These are phyloP conservation scores for Blastobotrys raffinosifermentans DNA, from an alignment of 1,139 yeast species.

Conservation along the genomic window DNA sequence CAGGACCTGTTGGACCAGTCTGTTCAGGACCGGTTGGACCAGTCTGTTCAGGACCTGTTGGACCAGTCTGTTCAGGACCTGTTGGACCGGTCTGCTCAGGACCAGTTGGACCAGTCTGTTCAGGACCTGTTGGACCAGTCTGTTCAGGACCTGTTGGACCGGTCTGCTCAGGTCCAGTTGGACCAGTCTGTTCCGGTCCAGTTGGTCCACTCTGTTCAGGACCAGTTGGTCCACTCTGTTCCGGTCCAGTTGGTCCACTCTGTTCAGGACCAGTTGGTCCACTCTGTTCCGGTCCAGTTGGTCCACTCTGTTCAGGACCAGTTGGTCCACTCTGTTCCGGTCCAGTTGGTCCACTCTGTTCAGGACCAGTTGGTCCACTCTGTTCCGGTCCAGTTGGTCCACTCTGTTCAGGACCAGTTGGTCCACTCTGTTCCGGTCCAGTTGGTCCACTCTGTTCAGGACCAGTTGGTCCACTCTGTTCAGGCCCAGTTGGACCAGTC, in stretches of 20 bases:
- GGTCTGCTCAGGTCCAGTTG: too few species aligned
- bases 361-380: too few species aligned
- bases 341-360: too few species aligned
- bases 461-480: background rate
- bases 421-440: background rate
- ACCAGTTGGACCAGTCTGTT: background rate
- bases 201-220: background rate
- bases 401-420: background rate
- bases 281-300: too few species aligned
- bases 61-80: background rate
- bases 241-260: too few species aligned
- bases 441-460: background rate
- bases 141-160: background rate
- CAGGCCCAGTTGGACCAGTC: background rate
- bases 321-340: too few species aligned
- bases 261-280: background rate
- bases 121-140: constrained; percentile 1
- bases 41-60: background rate
- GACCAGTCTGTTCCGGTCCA: background rate
- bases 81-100: background rate
- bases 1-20: constrained; percentile 3
- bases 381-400: too few species aligned
- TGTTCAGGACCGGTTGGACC: background rate
- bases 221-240: background rate
- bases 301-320: too few species aligned